phyloP scores from a whole-genome alignment of 2,329 filamentous ascomycete genomes.

The Pseudocercospora crystallina region DNA sequence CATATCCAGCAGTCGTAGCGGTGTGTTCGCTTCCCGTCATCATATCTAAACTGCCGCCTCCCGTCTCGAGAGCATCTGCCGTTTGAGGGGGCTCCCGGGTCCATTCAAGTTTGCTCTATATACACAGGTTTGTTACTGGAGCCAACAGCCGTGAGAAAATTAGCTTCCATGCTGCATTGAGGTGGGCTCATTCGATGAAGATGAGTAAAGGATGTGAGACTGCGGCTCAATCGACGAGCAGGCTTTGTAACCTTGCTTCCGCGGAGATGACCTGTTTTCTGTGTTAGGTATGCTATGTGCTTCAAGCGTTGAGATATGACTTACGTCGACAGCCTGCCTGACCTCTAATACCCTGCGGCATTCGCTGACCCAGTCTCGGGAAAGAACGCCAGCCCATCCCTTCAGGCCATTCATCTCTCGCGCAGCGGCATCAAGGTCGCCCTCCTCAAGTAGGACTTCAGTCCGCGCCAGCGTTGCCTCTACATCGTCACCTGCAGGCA shows the following conservation, averaged over 20 bases:
- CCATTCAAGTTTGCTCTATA: no score
- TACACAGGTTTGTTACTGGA: no score
- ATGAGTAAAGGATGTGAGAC: no score
- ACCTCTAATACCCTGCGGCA: constrained; percentile 91
- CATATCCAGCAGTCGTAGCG: no score
- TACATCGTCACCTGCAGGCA: constrained; percentile 82
- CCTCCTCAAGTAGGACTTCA: constrained; percentile 88
- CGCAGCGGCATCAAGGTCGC: constrained; percentile 84
- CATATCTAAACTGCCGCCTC: no score
- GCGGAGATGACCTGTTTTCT: constrained; percentile 73
- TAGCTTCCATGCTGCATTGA: no score
- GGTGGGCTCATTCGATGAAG: no score
- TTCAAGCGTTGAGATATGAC: constrained; percentile 37
- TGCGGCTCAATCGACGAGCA: constrained; percentile 69
- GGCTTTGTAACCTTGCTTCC: constrained; percentile 83
- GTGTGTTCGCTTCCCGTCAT: no score
- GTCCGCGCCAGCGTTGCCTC: constrained; percentile 90
- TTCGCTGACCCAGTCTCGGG: constrained; percentile 90
- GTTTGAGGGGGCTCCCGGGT: no score
- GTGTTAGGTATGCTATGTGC: not conserved
- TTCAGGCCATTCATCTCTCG: constrained; percentile 90
- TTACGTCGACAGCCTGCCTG: constrained; percentile 90
- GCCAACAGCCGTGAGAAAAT: no score
- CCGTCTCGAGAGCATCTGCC: no score
- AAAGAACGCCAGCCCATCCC: constrained; percentile 94